A percentile compares a stretch with the other conserved stretches of the same genome.
Conservation (phyloP, 2,329 filamentous ascomycete genomes). For the Aspergillus ochraceoroseus region DNA sequence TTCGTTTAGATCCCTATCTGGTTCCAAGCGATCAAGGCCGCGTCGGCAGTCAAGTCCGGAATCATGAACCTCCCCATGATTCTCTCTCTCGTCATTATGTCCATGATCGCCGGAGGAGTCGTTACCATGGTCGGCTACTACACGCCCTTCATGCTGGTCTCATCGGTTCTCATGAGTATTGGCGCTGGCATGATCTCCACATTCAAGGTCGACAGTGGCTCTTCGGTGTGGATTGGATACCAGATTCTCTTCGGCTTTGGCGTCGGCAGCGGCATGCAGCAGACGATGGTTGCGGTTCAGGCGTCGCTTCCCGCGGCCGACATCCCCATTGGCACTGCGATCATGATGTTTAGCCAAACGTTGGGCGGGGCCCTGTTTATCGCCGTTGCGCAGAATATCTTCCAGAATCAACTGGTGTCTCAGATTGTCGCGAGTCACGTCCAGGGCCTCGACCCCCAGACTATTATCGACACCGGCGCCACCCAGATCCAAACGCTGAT, state of each 20-base stretch:
- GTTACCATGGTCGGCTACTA: conserved; percentile 38
- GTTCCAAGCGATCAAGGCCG: conserved; percentile 41
- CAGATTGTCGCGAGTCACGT: neutral
- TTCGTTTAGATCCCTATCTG: conserved; percentile 44
- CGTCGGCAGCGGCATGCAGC: conserved; percentile 36
- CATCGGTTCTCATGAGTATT: conserved; percentile 30
- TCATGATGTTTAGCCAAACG: conserved; percentile 37
- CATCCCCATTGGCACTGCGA: conserved; percentile 34
- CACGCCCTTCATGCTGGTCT: conserved; percentile 38
- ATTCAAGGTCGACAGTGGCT: conserved; percentile 28
- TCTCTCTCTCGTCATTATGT: conserved; percentile 29
- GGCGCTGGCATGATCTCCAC: conserved; percentile 38
- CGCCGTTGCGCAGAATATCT: conserved; percentile 33
- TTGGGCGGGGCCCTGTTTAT: conserved; percentile 39
- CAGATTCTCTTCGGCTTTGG: conserved; percentile 37
- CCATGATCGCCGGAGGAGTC: conserved; percentile 30
- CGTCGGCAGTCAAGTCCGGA: conserved; percentile 34
- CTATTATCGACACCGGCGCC: neutral
- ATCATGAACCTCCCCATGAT: conserved; percentile 39
- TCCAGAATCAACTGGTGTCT: conserved; percentile 31
- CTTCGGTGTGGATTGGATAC: conserved; percentile 39
- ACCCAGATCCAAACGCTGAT: neutral
- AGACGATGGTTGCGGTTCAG: conserved; percentile 35
- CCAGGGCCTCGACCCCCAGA: neutral
- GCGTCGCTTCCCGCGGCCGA: conserved; percentile 31